These are phyloP conservation scores for Phaffia australis DNA, from an alignment of 768 basidiomycete species.

Conservation along the genomic window DNA sequence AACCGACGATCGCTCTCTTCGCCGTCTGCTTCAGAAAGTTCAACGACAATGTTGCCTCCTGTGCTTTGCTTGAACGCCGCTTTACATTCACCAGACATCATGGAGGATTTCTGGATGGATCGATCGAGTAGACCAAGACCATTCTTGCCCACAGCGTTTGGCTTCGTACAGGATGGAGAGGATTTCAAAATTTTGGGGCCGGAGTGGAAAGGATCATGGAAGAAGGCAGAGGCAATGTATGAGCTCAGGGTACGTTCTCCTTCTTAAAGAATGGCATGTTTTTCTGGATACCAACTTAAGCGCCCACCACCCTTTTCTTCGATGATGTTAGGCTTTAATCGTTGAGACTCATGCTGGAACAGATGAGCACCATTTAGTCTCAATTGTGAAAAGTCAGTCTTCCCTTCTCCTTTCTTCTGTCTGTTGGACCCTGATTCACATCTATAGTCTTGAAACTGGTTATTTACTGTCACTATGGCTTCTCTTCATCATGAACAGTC, in stretches of 20 bases:
- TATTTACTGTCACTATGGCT: not conserved
- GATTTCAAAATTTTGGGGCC: conserved; percentile 43
- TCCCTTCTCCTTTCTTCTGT: not conserved
- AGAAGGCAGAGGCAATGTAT: conserved; percentile 49
- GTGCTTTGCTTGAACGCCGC: conserved; percentile 77
- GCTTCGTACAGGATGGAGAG: conserved; percentile 22
- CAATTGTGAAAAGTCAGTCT: conserved; percentile 64
- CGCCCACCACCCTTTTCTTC: not conserved
- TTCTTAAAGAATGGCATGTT: not conserved
- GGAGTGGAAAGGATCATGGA: conserved; percentile 48
- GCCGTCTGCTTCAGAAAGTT: conserved; percentile 38
- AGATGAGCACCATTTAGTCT: conserved; percentile 69
- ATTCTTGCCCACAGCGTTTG: conserved; percentile 50
- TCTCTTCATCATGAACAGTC: conserved; percentile 43
- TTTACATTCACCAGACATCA: conserved; percentile 61
- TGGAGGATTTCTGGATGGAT: conserved; percentile 63
- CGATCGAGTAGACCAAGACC: conserved; percentile 31
- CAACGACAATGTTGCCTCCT: conserved; percentile 45
- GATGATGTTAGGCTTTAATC: conserved; percentile 54
- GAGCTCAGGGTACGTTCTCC: conserved; percentile 54
- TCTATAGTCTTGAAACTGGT: not conserved
- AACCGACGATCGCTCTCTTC: conserved; percentile 57
- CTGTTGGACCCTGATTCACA: not conserved
- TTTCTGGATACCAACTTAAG: not conserved
- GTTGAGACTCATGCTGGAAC: conserved; percentile 66